Conservation (phyloP, 192 early-diverging fungal species). For the Tieghemiomyces parasiticus region DNA sequence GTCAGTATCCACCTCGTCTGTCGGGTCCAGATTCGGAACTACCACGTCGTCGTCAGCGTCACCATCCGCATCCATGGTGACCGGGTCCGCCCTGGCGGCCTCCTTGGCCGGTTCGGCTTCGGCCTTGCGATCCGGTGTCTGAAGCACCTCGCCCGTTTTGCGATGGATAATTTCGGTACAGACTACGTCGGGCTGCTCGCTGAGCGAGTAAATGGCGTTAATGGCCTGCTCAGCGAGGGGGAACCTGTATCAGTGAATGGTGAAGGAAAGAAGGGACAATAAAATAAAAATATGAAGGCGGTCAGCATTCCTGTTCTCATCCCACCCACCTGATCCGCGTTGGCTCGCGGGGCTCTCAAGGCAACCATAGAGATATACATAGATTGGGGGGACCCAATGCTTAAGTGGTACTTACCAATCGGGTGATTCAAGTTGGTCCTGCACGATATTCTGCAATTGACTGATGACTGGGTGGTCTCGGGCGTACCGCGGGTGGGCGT, state of each 20-base stretch:
- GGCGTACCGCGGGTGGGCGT: conserved; percentile 25
- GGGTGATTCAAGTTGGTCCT: conserved; percentile 24
- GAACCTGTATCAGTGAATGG: conserved; percentile 46
- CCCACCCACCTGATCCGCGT: too few species aligned
- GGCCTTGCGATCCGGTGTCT: conserved; percentile 7
- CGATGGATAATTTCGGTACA: conserved; percentile 61
- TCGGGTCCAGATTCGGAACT: too few species aligned
- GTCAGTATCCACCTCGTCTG: conserved; percentile 14
- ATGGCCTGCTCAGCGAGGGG: conserved; percentile 84
- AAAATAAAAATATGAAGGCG: not conserved
- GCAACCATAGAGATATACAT: too few species aligned
- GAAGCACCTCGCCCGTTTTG: conserved; percentile 51
- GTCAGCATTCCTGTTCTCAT: too few species aligned
- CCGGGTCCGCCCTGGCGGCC: not conserved
- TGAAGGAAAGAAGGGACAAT: not conserved
- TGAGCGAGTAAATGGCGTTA: conserved; percentile 79
- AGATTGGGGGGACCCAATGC: too few species aligned
- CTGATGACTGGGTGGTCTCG: conserved; percentile 40
- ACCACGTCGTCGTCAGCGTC: conserved; percentile 16
- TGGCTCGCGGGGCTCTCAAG: too few species aligned
- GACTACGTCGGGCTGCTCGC: conserved; percentile 79
- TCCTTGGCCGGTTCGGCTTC: conserved; percentile 11
- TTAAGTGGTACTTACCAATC: conserved; percentile 28
- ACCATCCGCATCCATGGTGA: not conserved
- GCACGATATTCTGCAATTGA: conserved; percentile 29